Percentiles rank a stretch among this genome's conserved stretches.
These are phyloP conservation scores for Aspergillus ibericus DNA, from an alignment of 2,329 filamentous ascomycete genomes.

Conservation along the genomic window DNA sequence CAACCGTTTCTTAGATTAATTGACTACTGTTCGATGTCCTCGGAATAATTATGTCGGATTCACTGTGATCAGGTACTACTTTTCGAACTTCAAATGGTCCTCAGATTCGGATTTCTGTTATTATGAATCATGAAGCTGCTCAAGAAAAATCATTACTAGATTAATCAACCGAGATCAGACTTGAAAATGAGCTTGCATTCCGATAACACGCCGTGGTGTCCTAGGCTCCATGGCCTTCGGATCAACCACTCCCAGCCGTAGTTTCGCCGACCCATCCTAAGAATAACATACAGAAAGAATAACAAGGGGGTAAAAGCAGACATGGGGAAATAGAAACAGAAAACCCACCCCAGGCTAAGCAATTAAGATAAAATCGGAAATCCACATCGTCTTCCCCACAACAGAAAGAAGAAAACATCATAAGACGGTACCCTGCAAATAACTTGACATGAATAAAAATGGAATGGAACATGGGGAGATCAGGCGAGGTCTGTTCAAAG, in stretches of 20 bases:
- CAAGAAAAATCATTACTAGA: not conserved
- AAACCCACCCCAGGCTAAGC: slow-evolving; percentile 15
- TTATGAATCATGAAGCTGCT: not conserved
- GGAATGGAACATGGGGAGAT: slow-evolving; percentile 2
- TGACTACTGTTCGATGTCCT: no score
- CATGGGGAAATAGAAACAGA: slow-evolving; percentile 18
- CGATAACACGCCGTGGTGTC: slow-evolving; percentile 22
- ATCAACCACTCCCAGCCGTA: slow-evolving; percentile 31
- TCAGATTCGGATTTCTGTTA: no score
- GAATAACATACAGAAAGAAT: slow-evolving; percentile 25
- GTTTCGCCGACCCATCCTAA: slow-evolving; percentile 34
- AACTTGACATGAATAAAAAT: slow-evolving; percentile 6
- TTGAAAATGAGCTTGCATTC: slow-evolving; percentile 18
- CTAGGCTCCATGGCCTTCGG: slow-evolving; percentile 23
- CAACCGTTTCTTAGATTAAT: not conserved
- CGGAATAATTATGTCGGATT: no score
- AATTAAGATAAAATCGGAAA: slow-evolving; percentile 1
- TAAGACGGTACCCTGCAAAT: slow-evolving; percentile 11
- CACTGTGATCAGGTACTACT: no score
- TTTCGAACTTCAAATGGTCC: not conserved
- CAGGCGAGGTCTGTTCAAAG: slow-evolving; percentile 8
- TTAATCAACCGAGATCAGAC: not conserved
- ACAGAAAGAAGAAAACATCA: slow-evolving; percentile 6
- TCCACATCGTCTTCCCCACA: not conserved
- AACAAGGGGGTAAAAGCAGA: slow-evolving; percentile 19